Evolutionary conservation across 192 early-diverging fungal genomes (phyloP).

Genomic region (Rhizophagus prolifer): DNA sequence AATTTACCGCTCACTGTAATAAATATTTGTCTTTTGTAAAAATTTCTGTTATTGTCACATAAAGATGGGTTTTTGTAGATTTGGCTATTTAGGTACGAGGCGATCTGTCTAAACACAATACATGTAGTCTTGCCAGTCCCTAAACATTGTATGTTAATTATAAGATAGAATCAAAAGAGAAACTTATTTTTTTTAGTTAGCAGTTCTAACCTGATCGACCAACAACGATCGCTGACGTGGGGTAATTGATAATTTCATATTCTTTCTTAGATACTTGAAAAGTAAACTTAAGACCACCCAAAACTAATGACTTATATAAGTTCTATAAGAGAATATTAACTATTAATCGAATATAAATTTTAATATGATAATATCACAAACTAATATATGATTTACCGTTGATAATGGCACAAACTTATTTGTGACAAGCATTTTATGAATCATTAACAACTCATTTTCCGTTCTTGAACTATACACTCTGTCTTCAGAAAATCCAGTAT

Average conservation of each 20-base stretch:
- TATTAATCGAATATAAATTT: too few relatives aligned
- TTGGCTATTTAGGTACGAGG: not conserved
- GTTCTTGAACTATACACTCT: not conserved
- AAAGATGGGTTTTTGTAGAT: not conserved
- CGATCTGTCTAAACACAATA: conserved; percentile 6
- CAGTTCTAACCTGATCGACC: conserved; percentile 25
- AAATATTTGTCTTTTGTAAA: conserved; percentile 25
- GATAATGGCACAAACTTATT: conserved; percentile 27
- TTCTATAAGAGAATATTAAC: not conserved
- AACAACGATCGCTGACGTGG: conserved; percentile 17
- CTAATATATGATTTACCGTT: conserved; percentile 3
- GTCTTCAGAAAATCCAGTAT: not conserved
- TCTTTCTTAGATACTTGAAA: conserved; percentile 20
- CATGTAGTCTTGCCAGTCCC: conserved; percentile 19
- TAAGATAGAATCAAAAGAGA: too few relatives aligned
- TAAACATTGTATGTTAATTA: not conserved
- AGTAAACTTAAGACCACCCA: conserved; percentile 7
- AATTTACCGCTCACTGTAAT: conserved; percentile 14
- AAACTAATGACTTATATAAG: conserved; percentile 13
- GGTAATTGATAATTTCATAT: conserved; percentile 20
- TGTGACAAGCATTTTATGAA: conserved; percentile 25
- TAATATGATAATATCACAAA: too few relatives aligned
- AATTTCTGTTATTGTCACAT: not conserved
- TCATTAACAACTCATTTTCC: conserved; percentile 8
- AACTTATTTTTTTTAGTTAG: not conserved